phyloP scores from a whole-genome alignment of 371 early-diverging fungal genomes.

The Lichtheimia hyalospora region DNA sequence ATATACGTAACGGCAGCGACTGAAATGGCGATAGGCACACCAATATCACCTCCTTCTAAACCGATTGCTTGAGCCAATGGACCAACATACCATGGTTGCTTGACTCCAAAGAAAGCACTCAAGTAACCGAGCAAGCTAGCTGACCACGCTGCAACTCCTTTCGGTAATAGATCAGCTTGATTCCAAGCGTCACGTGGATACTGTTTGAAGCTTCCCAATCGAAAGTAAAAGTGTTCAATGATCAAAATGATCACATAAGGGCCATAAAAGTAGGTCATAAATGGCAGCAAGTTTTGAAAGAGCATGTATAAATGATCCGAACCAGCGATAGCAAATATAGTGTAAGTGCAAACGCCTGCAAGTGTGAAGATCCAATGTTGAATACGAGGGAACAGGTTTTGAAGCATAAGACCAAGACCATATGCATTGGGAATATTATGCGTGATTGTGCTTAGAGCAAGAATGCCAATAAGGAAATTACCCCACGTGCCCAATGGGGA shows the following conservation, averaged over 20 bases:
- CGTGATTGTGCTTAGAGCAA: slow-evolving; percentile 27
- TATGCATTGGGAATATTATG: slow-evolving; percentile 17
- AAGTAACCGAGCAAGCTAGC: slow-evolving; percentile 11
- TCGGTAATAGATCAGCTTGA: slow-evolving; percentile 16
- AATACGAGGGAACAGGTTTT: slow-evolving; percentile 13
- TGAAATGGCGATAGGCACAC: neutral
- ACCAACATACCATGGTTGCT: slow-evolving; percentile 29
- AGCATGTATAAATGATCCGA: neutral
- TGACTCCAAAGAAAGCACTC: slow-evolving; percentile 28
- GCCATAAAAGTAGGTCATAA: slow-evolving; percentile 23
- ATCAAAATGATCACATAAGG: slow-evolving; percentile 11
- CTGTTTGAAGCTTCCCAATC: neutral
- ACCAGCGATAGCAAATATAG: slow-evolving; percentile 1
- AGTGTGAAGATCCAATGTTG: slow-evolving; percentile 5
- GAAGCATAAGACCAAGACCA: slow-evolving; percentile 25
- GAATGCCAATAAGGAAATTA: slow-evolving; percentile 24
- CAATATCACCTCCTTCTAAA: slow-evolving; percentile 1
- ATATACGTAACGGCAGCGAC: neutral
- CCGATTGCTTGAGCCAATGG: slow-evolving; percentile 17
- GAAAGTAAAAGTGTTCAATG: slow-evolving; percentile 3
- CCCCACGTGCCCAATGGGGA: slow-evolving; percentile 20
- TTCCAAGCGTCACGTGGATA: slow-evolving; percentile 18
- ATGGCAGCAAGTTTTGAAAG: slow-evolving; percentile 16
- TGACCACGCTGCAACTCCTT: slow-evolving; percentile 20
- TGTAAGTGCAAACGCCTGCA: neutral